phyloP scores from a whole-genome alignment of 805 yeast species.

The Metschnikowia matae region DNA sequence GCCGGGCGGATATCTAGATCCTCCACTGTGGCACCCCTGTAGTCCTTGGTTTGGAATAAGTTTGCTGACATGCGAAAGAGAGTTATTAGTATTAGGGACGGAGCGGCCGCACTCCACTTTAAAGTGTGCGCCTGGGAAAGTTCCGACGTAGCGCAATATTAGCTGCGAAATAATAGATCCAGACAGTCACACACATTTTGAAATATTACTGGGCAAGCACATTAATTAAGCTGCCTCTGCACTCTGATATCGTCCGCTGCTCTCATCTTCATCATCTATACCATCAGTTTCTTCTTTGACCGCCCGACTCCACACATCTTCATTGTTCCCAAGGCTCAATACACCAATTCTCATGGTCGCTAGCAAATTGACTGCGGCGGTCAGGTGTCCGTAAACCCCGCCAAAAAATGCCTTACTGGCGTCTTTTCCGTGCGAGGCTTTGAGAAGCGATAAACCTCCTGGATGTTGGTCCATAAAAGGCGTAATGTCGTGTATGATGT shows the following conservation, averaged over 20 bases:
- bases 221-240: conserved; percentile 15
- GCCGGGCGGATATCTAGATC: conserved; percentile 60
- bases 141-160: not conserved
- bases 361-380: conserved; percentile 85
- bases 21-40: conserved; percentile 53
- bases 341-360: conserved; percentile 95
- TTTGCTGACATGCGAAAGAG: not conserved
- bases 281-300: conserved; percentile 56
- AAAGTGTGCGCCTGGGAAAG: not conserved
- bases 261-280: conserved; percentile 10
- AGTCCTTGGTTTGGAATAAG: conserved; percentile 33
- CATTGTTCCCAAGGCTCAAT: conserved; percentile 73
- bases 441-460: conserved; percentile 79
- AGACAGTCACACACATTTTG: not conserved
- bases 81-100: not conserved
- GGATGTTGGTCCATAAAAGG: conserved; percentile 92
- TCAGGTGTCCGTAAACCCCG: conserved; percentile 88
- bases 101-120: not conserved
- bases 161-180: conserved; percentile 1
- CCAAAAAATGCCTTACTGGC: conserved; percentile 94
- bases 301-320: conserved; percentile 78
- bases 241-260: conserved; percentile 10
- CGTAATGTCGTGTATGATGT: conserved; percentile 89
- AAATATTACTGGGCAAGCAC: not conserved
- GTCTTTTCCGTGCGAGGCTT: conserved; percentile 84